phyloP scores from a whole-genome alignment of 2,329 filamentous ascomycete species.

The Colletotrichum higginsianum region DNA sequence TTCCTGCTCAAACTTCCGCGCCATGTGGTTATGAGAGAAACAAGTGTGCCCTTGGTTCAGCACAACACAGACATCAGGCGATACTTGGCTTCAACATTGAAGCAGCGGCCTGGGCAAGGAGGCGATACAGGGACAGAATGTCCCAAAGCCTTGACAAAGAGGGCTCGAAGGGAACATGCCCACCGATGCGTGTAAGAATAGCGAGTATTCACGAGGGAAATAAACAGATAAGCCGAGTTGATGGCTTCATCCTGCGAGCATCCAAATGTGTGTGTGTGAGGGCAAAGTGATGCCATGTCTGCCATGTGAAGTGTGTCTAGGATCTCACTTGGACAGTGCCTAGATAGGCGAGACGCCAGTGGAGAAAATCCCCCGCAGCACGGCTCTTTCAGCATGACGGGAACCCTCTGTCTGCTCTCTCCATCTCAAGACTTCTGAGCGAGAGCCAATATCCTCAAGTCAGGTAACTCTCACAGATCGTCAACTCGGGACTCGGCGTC shows the following conservation, averaged over 20 bases:
- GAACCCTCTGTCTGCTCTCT: no score
- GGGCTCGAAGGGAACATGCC: no score
- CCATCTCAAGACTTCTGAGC: no score
- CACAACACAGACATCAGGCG: background rate
- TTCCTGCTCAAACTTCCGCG: background rate
- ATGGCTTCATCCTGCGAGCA: background rate
- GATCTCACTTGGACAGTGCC: background rate
- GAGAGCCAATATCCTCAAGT: no score
- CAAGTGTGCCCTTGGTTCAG: background rate
- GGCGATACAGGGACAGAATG: background rate
- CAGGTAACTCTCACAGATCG: background rate
- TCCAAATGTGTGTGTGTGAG: background rate
- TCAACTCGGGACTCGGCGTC: no score
- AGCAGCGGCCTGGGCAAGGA: background rate
- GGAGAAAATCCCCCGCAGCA: constrained; percentile 5
- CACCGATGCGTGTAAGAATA: background rate
- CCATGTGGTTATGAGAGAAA: background rate
- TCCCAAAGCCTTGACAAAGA: background rate
- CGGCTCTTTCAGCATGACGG: background rate
- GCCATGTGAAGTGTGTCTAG: background rate
- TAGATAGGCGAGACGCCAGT: background rate
- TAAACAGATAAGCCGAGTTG: background rate
- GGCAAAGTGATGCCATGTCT: background rate
- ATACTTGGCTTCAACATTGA: background rate
- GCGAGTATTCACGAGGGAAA: background rate